Base-by-base conservation (phyloP, 108 stramenopile genomes). In the Nitzschia sp. region DNA sequence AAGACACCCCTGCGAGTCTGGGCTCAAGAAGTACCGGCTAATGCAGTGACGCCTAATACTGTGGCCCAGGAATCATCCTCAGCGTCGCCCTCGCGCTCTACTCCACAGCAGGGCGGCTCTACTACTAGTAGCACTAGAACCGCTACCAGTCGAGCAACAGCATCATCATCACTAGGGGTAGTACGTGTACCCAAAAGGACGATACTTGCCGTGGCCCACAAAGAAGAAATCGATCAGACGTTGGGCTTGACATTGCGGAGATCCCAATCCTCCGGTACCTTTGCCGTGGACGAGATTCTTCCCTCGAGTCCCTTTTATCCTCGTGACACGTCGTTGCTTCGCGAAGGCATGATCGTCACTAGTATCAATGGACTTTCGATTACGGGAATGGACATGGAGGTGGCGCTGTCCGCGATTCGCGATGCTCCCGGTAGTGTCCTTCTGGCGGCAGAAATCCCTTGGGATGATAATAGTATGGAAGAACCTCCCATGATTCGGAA, bases 161-260 rank as follows among this genome's bases (percentile, higher is more conserved):
- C n/a, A n/a, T n/a, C n/a, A n/a, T n/a, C n/a, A n/a, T n/a, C n/a
- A n/a, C n/a, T n/a, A n/a, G n/a, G n/a, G n/a, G n/a, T n/a, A n/a
- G n/a, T n/a, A n/a, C n/a, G n/a, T n/a, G n/a, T n/a, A n/a, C n/a
- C n/a, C n/a, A n/a, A n/a, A 4, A 28, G 27, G 30, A 56, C 55
- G n/a, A 56, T 56, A 21, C 9, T 56, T 26, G 55, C 55, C 4
- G 55, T 56, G 55, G 55, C 55, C 6, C 60, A 61, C n/a, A 61
- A 61, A 25, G 38, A 41, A 22, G 25, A 61, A 25, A 22, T 61
- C 23, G 11, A 61, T 23, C 41, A 61, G 32, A 41, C 23, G 4
- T 31, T 61, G n/a, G 60, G 60, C 23, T 44, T 61, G 6, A 8
- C 60, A 22, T 31, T 61, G 25, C 8, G 26, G 33, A 17, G 60